Evolutionary conservation across 345 rosid species (phyloP), one percentile per base, ranked within the genome.

Genomic region (Moricandia arvensis): DNA sequence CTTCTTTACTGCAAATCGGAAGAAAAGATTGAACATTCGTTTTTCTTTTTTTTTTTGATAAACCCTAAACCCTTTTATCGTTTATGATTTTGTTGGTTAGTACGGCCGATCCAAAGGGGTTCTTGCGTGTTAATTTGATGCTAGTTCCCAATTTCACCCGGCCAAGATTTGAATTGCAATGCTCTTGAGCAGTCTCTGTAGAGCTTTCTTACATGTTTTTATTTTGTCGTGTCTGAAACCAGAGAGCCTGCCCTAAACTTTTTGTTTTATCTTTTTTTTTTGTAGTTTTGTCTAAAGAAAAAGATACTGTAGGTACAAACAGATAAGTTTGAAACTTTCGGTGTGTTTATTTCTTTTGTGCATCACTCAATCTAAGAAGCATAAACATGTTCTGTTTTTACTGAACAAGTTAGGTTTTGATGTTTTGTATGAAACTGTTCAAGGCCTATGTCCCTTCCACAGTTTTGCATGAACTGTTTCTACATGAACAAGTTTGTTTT

Each of bases 71-170:
- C 35, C 18, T 2, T 33, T 41, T 54, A 4, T 16, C 4, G 8
- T 45, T 4, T 1, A 15, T 13, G 51, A 7, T 51, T 7, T 1
- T 55, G 7, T 15, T 21, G 15, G 21, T 8, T 31, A 21, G 1
- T 45, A 59, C 63, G 86, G 82, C 82, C 83, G 80, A 80, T 83
- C 85, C 85, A 74, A 83, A 83, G 74, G 83, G 69, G 82, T 57
- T 67, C 71, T 71, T 33, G 60, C 12, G 30, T 13, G 18, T 49
- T 49, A 15, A 49, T 8, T 17, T 37, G 2, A 34, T 57, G 55
- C 47, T 15, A 30, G 81, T 35, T 67, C 72, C 81, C 77, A 76
- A 83, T 83, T 83, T 83, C 85, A 80, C 85, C 83, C 83, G 85
- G 83, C 83, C 82, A 45, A 83, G 21, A 79, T 55, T 16, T 51